Evolutionary conservation across 2,329 filamentous ascomycete species (phyloP), one percentile per base, ranked within the genome.

Genomic region (Aaosphaeria pasadenensis): DNA sequence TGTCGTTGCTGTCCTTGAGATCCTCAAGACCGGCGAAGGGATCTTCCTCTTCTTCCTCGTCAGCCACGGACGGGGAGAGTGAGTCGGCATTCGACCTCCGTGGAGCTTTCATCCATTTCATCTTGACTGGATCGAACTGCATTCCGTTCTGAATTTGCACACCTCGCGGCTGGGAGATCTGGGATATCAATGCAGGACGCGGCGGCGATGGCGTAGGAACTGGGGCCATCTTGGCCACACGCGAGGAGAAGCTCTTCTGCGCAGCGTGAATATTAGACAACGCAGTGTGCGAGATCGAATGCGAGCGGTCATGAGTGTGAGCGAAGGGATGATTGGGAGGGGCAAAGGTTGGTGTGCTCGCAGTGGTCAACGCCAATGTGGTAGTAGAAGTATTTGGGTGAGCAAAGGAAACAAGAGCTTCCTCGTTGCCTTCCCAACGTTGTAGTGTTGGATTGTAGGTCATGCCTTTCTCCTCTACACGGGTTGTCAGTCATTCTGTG

Each of bases 391-490:
- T 65, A 46, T 70, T 70, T 31, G 64, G 66, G 49, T 66, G 64
- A 2, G 67, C 91, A 70, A 99, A 99, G 4, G 84, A 83, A 54
- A 82, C 81, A 45, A 95, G 76, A 32, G 81, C 87, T 59, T 90
- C 92, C 67, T 99, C 94, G 61, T 99, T 99, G 45, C 94, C 94
- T 76, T 99, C 94, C 94, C 94, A 99, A 43, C 85, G 82, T 63
- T 86, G 94, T 6, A 89, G 88, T 30, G 81, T 77, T 5, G 94
- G 89, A 63, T 99, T 97, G 69, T 96, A 99, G 46, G 84, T 86
- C 94, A 99, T 99, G 55, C 92, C 94, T 70, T 96, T 94, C 51
- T 96, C 82, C 63, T 86, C 89, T 92, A 58, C 38, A 24, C 17
- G 13, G 9, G 39, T 40, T 24, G 24, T 11, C 7, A 40, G 39